Base-by-base conservation (phyloP, 2,329 filamentous ascomycete genomes). In the Aspergillus jensenii region DNA sequence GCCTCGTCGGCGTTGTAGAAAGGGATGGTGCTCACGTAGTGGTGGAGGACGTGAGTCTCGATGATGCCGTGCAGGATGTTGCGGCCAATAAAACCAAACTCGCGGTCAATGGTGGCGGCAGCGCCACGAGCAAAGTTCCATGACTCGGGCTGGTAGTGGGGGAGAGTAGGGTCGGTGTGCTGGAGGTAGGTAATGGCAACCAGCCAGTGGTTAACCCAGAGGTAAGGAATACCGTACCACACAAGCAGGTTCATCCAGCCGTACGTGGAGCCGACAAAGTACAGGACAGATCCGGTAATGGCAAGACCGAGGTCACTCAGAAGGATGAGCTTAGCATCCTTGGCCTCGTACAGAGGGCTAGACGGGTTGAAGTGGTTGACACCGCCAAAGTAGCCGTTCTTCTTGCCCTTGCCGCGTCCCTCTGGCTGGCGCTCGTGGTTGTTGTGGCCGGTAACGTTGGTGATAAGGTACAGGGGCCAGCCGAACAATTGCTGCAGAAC, bases 171-270 rank as follows among this genome's bases (percentile, higher is more conserved):
- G 76, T 98, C 93, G 72, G 93, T 97, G 85, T 98, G 93, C 80
- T 98, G 93, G 62, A 98, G 87, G 84, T 87, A 98, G 67, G 93
- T 98, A 77, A 98, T 98, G 75, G 93, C 93, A 66, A 98, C 93
- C 56, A 98, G 89, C 93, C 93, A 98, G 86, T 97, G 92, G 85
- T 98, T 96, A 56, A 97, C 93, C 93, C 93, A 97, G 61, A 97
- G 83, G 76, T 98, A 99, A 39, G 95, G 95, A 59, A 96, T 73
- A 71, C 93, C 87, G 80, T 99, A 99, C 93, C 95, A 98, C 62
- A 99, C 89, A 59, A 90, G 79, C 74, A 98, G 82, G 82, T 97
- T 98, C 73, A 81, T 75, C 82, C 87, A 93, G 71, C 95, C 95
- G 68, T 88, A 97, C 56, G 78, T 90, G 76, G 87, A 87, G 68